Base-by-base conservation (phyloP, 495 filamentous ascomycete species). In the Aspergillus mulundensis region DNA sequence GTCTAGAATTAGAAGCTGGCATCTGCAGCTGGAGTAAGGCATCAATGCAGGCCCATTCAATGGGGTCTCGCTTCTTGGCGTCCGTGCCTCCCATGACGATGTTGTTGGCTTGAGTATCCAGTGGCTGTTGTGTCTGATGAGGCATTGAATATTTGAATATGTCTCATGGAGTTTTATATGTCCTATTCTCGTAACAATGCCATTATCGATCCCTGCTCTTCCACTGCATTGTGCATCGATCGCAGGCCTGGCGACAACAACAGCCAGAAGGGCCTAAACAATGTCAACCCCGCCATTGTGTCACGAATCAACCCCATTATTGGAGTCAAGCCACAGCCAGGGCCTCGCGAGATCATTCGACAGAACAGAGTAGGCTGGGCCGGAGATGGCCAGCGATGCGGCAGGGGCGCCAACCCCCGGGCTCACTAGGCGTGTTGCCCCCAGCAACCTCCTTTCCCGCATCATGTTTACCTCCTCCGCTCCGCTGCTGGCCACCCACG, bases 381-480 rank as follows among this genome's bases (percentile, higher is more conserved):
- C 40, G 55, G 55, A 14, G 32, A 39, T 46, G 40, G 40, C 34
- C 39, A 40, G 49, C 30, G 56, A 49, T 53, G 49, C 57, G 57
- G 52, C 47, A 42, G 39, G 47, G 42, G 50, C 57, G 57, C 58
- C 41, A 43, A n/a, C 40, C 58, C 48, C 53, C 58, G 32, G 52
- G 12, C 32, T 18, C 11, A 46, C 38, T 54, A 49, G 44, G 41
- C 39, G 21, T 56, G 72, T 76, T 76, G 73, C 73, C 73, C 69
- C 59, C 58, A 56, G 68, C 73, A 75, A 76, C 73, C 56, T 46
- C 57, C 28, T 53, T 56, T 50, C 56, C 61, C 63, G 63, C 66
- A 70, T 61, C 50, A 59, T 75, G 72, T 75, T 75, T 75, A 73
- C 69, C 57, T 61, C 59, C 65, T 65, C 65, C 56, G 65, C 63